A percentile compares a stretch with the other conserved stretches of the same genome.
Conservation (phyloP, 129 eudicot species). For the Flaveria robusta region DNA sequence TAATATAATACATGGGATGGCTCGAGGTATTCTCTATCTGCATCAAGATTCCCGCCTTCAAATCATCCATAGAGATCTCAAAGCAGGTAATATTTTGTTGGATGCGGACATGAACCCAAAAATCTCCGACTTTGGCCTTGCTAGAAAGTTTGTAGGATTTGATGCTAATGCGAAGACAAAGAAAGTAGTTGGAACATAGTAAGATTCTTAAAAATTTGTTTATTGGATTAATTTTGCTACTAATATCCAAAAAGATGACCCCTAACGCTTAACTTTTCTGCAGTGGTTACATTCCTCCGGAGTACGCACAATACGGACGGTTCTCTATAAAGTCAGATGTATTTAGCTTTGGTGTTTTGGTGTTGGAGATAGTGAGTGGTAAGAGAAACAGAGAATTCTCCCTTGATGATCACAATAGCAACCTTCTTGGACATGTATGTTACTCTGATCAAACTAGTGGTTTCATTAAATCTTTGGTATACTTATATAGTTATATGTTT, state of each 20-base stretch:
- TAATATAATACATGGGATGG: slow-evolving; percentile 28
- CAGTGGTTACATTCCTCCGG: slow-evolving; percentile 52
- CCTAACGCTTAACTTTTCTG: neutral
- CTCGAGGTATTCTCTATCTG: slow-evolving; percentile 35
- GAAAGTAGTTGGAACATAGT: slow-evolving; percentile 53
- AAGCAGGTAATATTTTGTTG: slow-evolving; percentile 43
- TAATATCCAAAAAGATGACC: neutral
- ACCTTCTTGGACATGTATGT: slow-evolving; percentile 59
- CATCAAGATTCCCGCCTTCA: slow-evolving; percentile 36
- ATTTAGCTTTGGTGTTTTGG: slow-evolving; percentile 50
- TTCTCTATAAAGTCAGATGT: slow-evolving; percentile 52
- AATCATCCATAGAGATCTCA: slow-evolving; percentile 49
- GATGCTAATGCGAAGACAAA: slow-evolving; percentile 41
- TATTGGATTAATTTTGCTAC: neutral
- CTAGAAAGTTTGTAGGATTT: slow-evolving; percentile 43
- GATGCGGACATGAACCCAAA: slow-evolving; percentile 47
- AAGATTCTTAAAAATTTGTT: slow-evolving; percentile 9
- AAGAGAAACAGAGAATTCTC: slow-evolving; percentile 43
- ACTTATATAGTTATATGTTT: slow-evolving; percentile 8
- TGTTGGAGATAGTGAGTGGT: slow-evolving; percentile 49
- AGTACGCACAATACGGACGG: slow-evolving; percentile 47
- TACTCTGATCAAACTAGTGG: neutral
- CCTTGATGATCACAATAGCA: slow-evolving; percentile 40
- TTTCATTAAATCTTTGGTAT: neutral
- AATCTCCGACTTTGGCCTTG: slow-evolving; percentile 52